Evolutionary conservation across 306 rosid species (phyloP).

Genomic region (Casuarina cunninghamiana): DNA sequence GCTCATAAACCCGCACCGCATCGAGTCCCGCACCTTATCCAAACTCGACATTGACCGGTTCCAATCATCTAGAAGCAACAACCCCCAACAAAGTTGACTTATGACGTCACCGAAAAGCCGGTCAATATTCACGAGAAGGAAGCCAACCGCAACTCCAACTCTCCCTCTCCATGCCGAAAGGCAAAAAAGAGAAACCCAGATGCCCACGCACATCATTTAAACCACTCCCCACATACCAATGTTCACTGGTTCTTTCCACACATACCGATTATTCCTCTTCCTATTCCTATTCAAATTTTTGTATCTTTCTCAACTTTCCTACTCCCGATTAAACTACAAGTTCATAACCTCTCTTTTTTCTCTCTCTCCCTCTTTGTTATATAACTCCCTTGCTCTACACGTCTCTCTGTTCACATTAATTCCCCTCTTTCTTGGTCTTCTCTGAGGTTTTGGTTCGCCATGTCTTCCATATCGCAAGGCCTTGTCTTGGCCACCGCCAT

Average conservation of each 20-base stretch:
- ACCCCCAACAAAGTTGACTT: background rate
- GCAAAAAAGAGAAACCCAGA: background rate
- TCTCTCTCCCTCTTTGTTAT: background rate
- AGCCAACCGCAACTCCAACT: background rate
- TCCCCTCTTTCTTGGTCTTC: too few species aligned
- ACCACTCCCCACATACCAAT: background rate
- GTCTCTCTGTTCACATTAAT: background rate
- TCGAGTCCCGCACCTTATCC: background rate
- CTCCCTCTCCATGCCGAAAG: background rate
- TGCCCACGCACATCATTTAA: background rate
- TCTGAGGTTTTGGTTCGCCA: background rate
- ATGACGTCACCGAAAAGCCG: background rate
- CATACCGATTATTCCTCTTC: background rate
- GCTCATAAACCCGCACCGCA: background rate
- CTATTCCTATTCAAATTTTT: background rate
- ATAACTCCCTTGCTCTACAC: background rate
- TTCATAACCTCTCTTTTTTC: background rate
- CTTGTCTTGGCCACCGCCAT: conserved; percentile 57
- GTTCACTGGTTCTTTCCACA: background rate
- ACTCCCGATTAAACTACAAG: background rate
- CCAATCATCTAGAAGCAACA: background rate
- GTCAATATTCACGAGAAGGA: background rate
- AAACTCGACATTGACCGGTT: background rate
- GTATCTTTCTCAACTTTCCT: background rate
- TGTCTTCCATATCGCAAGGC: conserved; percentile 50